phyloP scores from a whole-genome alignment of 2,329 filamentous ascomycete genomes.

The Alternaria brassicicola region DNA sequence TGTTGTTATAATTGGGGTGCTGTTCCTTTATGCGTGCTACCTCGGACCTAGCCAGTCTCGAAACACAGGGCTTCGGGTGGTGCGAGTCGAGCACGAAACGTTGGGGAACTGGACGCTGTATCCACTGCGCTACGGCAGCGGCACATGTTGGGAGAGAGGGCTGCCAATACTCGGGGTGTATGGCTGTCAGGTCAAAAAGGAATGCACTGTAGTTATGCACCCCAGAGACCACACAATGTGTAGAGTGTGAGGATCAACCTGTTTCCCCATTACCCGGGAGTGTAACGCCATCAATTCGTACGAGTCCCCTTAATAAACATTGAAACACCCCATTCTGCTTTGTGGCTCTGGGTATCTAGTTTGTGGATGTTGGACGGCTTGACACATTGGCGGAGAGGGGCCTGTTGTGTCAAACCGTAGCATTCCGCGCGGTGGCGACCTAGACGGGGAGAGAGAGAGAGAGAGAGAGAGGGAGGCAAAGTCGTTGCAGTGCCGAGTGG shows the following conservation, averaged over 20 bases:
- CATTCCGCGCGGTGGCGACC: conserved; percentile 1
- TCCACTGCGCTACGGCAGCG: not conserved
- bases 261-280: not conserved
- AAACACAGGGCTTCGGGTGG: conserved; percentile 12
- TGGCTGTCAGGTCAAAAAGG: not conserved
- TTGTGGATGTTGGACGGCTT: conserved; percentile 4
- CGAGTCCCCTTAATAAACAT: conserved; percentile 10
- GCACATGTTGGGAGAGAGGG: not conserved
- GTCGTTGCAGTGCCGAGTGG: conserved; percentile 11
- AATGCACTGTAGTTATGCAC: not conserved
- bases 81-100: conserved; percentile 13
- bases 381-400: conserved; percentile 6
- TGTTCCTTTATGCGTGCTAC: conserved; percentile 14
- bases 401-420: not conserved
- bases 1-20: not conserved
- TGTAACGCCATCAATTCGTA: not conserved
- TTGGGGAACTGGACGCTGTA: not conserved
- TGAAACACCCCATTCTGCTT: conserved; percentile 5
- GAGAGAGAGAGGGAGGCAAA: no score
- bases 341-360: conserved; percentile 16
- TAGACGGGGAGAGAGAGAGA: not conserved
- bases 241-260: not conserved
- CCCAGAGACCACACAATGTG: not conserved
- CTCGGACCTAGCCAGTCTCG: not conserved
- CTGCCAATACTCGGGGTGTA: not conserved